Base-by-base conservation (phyloP, 164 flowering plant genomes). In the Piper betle region DNA sequence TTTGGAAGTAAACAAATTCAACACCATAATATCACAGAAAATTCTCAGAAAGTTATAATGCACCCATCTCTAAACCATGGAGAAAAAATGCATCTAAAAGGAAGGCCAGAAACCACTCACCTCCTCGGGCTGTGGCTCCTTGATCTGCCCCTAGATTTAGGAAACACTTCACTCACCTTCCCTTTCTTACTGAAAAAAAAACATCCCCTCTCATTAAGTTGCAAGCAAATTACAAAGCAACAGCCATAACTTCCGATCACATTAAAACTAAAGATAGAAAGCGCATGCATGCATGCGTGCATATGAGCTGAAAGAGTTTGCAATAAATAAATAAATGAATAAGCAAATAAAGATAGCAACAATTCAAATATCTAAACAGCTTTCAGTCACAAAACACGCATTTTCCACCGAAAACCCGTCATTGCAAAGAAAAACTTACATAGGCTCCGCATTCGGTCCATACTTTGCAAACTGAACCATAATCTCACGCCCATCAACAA, bases 381-480 rank as follows among this genome's bases (percentile, higher is more conserved):
- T 25, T 25, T 25, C 33, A 2, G 33, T 25, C 33, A 25, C 33
- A 25, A 25, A 46, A 46, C 50, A 46, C 9, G 50, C 15, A 10
- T 10, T 9, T 10, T 46, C 50, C 15, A 2, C 15, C 1, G 3
- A 2, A 12, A 46, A 46, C 10, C 10, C 13, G 15, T 2, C 10
- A 15, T 39, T 1, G 2, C 18, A 33, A 37, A 7, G 39, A 63
- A 25, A 1, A 40, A 67, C 86, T 71, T 65, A 85, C 92, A 85
- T 85, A 55, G 72, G 69, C 63, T 85, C 92, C 0, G 88, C 92
- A 73, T 80, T 82, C 0, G 92, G 88, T 7, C 92, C 88, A 63
- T 83, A 85, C 58, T 85, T 85, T 0, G 92, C 92, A 69, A 85
- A 83, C 52, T 85, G 92, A 74, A 85, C 92, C 84, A 79, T 82